These are phyloP conservation scores for Teunomyces barrocoloradensis DNA, from an alignment of 805 yeast species.

Conservation along the genomic window DNA sequence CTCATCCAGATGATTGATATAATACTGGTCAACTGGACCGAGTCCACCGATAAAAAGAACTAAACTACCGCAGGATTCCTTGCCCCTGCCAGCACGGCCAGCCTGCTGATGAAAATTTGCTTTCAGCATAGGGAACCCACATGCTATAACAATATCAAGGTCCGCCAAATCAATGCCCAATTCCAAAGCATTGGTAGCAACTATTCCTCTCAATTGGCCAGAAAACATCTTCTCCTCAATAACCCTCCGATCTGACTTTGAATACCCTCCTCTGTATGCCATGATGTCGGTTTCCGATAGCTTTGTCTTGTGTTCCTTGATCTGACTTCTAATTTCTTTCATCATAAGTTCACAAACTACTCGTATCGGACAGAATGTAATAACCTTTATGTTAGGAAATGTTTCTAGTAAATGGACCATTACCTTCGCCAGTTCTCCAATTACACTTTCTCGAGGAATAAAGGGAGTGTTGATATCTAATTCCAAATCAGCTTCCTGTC, in stretches of 20 bases:
- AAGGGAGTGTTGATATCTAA: conserved; percentile 8
- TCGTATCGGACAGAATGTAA: conserved; percentile 87
- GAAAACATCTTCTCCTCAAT: conserved; percentile 89
- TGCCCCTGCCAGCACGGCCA: conserved; percentile 95
- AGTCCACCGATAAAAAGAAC: conserved; percentile 82
- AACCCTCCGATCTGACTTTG: conserved; percentile 77
- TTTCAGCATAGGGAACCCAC: conserved; percentile 88
- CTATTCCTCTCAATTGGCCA: conserved; percentile 79
- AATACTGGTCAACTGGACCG: conserved; percentile 84
- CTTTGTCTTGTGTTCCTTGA: conserved; percentile 40
- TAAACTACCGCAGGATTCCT: conserved; percentile 64
- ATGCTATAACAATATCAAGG: conserved; percentile 84
- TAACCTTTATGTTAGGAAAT: conserved; percentile 62
- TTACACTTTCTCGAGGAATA: conserved; percentile 59
- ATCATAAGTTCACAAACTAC: conserved; percentile 82
- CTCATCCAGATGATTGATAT: conserved; percentile 64
- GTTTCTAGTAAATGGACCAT: conserved; percentile 61
- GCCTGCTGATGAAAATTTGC: conserved; percentile 92
- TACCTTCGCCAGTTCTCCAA: conserved; percentile 73
- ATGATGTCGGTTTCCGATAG: conserved; percentile 59
- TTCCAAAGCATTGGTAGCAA: conserved; percentile 94
- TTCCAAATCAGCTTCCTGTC: conserved; percentile 18
- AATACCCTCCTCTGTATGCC: conserved; percentile 95
- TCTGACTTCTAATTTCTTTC: conserved; percentile 64
- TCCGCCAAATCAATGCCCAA: conserved; percentile 94